Base-by-base conservation (phyloP, 208 protist species). In the Borovskyia barvae region DNA sequence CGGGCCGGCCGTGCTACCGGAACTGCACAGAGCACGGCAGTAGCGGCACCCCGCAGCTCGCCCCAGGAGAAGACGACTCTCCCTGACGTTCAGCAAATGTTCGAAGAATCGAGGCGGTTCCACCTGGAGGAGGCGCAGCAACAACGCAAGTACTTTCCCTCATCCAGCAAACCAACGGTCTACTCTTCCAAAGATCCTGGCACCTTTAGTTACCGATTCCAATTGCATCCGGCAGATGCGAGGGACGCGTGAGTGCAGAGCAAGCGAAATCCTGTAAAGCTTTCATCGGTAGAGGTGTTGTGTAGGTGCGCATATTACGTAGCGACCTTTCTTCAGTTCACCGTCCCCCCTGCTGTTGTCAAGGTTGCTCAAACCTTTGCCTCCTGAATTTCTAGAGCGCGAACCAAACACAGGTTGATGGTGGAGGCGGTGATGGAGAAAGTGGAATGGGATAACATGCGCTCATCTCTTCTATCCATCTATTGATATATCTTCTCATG, bases 181-280 rank as follows among this genome's bases (percentile, higher is more conserved):
- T 65, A 77, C 32, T 69, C 74, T 15, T 43, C 72, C 43, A 82
- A 77, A 30, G 66, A 88, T 51, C 80, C 81, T 4, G 68, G 74
- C 49, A 74, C 73, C 7, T 92, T 92, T 53, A 84, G 80, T 28
- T 66, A 77, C 20, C 80, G 85, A 22, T 92, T 92, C 50, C 76
- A 84, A 40, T 68, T 51, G 15, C 24, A 17, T 24, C 22, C 52
- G 12, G 43, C 39, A 9, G 52, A 26, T 15, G 25, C 20, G 17
- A 9, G 52, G 25, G 26, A 11, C n/a, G 17, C 20, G 22, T 58
- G 26, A 58, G 26, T n/a, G n/a, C n/a, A n/a, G n/a, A n/a, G n/a
- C n/a, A n/a, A n/a, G 33, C 14, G 33, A 15, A 39, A 39, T 14
- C 8, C 33, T 39, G 8, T 39, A 14, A 39, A 39, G 8, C 14